Evolutionary conservation across 2,329 filamentous ascomycete genomes (phyloP), one percentile per base, ranked within the genome.

Genomic region (Aureobasidium subglaciale): DNA sequence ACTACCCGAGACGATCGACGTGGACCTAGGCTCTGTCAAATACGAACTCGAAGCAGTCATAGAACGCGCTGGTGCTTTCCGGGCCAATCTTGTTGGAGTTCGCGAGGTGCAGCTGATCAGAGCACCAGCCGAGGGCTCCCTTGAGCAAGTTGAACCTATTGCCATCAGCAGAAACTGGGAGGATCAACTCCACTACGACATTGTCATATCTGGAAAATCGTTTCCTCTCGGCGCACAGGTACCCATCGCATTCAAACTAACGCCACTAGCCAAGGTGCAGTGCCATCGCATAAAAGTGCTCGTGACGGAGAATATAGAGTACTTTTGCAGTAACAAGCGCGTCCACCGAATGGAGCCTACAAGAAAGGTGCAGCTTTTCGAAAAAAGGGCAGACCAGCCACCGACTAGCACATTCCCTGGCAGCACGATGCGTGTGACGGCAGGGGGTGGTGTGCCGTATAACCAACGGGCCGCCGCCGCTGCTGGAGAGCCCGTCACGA

Each of bases 81-180:
- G 91, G 65, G 86, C 90, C 2, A 96, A 96, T 62, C 75, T 96
- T 2, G 79, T 90, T 56, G 91, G 91, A 35, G 79, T 77, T 40
- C 89, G 90, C 67, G 90, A 96, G 68, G 84, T 96, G 2, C 81
- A 80, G 8, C 83, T 96, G 45, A 89, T 96, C 53, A 85, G 91
- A 41, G 84, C 93, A 3, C 91, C 91, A 0, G 84, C 92, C 46
- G 90, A 95, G 70, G 82, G 90, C 42, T 96, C 90, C 0, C 76
- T 96, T 22, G 91, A 96, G 70, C 90, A 90, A 70, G 86, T 90
- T 24, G 91, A 96, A 67, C 91, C 91, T 2, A 96, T 96, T 64
- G 92, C 90, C 10, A 96, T 96, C 65, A 92, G 88, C 61, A 80
- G 91, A 18, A 90, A 89, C 59, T 96, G 91, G 91, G 91, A 96